Conservation (phyloP, 2,329 filamentous ascomycete species). For the Hymenoscyphus repandus region DNA sequence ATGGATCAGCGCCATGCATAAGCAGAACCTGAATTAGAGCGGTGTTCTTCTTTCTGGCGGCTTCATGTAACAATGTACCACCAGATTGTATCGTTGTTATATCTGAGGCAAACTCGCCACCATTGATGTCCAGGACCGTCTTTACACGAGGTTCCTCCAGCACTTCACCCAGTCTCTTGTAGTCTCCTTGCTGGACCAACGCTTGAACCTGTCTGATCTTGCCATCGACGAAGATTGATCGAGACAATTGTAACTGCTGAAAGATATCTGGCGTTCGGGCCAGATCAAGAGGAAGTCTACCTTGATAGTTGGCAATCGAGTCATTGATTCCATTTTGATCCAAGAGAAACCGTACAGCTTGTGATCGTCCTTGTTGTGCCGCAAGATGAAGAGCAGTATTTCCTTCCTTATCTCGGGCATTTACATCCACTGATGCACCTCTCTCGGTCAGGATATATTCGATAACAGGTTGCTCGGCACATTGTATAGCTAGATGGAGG, state of each 20-base stretch:
- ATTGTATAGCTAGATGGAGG: constrained; percentile 90
- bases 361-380: constrained; percentile 71
- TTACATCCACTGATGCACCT: constrained; percentile 67
- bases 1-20: constrained; percentile 92
- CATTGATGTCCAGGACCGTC: constrained; percentile 87
- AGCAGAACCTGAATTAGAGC: constrained; percentile 85
- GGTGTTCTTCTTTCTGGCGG: constrained; percentile 79
- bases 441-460: constrained; percentile 87
- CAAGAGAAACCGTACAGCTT: constrained; percentile 77
- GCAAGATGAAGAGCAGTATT: constrained; percentile 92
- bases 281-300: constrained; percentile 80
- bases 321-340: constrained; percentile 84
- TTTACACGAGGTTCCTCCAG: constrained; percentile 82
- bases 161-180: constrained; percentile 71
- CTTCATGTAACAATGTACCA: constrained; percentile 91
- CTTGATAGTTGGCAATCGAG: constrained; percentile 75
- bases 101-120: constrained; percentile 81
- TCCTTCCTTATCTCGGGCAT: constrained; percentile 85
- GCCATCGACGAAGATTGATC: constrained; percentile 82
- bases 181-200: constrained; percentile 66
- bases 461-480: constrained; percentile 85
- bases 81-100: constrained; percentile 70
- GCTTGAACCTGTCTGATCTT: constrained; percentile 82
- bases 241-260: constrained; percentile 84
- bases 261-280: constrained; percentile 93